Evolutionary conservation across 73 alveolate species (phyloP), one percentile per base, ranked within the genome.

Genomic region (Paramecium caudatum): DNA sequence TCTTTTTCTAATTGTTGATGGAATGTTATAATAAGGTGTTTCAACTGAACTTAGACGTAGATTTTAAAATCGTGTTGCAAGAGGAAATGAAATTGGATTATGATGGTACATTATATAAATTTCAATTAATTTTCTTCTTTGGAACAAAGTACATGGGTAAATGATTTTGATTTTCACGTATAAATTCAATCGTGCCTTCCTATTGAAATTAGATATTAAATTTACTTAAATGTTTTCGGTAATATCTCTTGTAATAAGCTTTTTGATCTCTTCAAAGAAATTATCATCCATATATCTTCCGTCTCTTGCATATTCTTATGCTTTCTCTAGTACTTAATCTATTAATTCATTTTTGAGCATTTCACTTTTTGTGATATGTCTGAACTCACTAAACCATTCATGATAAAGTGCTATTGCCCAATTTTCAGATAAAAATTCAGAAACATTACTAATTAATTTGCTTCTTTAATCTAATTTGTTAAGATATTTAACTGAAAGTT

Each of bases 391-490:
- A 93, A 98, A 98, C 98, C 98, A 96, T 90, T 98, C 99, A 92
- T 98, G 99, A 91, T 98, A 98, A 50, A 98, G 95, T 6, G 99
- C 99, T 21, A 98, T 94, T 3, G 99, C 99, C 99, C 99, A 98
- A 95, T 98, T 98, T 91, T 98, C 99, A 12, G 96, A 74, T 4
- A 98, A 87, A 95, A 98, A 98, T 90, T 96, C 99, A 47, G 99
- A 98, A 8, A 98, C 98, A 92, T 98, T 97, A 7, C 96, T 96
- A 47, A 98, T 96, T 82, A 97, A 92, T 82, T 97, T 98, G 74
- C 91, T 94, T 91, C 99, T 94, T 36, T 94, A 91, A 50, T 98
- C 95, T 82, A 98, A 95, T 82, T 90, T 82, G 92, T 98, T 97
- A 48, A 98, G 94, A 91, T 97, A 98, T 90, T 97, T 98, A 85